Evolutionary conservation across 148 eudicot genomes (phyloP).

Genomic region (Chenopodium suecicum): DNA sequence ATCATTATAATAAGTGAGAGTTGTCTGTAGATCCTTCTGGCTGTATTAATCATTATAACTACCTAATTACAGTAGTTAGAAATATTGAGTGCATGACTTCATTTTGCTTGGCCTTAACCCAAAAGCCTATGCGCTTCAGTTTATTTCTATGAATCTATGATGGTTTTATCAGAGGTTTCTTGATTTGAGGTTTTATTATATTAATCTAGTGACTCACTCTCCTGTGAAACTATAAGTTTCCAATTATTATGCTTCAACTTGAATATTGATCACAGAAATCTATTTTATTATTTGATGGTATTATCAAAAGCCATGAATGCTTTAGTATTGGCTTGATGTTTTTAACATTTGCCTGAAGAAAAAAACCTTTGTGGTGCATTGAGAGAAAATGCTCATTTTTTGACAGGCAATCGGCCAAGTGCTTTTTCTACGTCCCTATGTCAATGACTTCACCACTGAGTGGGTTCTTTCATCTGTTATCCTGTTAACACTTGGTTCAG

Average conservation of each 20-base stretch:
- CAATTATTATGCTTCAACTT: background rate
- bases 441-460: constrained; percentile 78
- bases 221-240: background rate
- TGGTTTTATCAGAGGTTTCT: background rate
- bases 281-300: no score
- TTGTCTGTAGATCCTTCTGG: background rate
- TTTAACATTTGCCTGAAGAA: background rate
- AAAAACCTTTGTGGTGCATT: background rate
- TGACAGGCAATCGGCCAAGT: constrained; percentile 99
- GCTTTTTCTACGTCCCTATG: constrained; percentile 93
- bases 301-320: background rate
- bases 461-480: constrained; percentile 85
- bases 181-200: background rate
- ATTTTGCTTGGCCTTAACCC: background rate
- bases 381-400: background rate
- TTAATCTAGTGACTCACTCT: background rate
- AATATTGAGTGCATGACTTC: background rate
- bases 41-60: background rate
- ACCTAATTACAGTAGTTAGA: background rate
- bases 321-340: background rate
- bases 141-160: background rate
- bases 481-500: constrained; percentile 92
- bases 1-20: background rate
- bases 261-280: background rate
- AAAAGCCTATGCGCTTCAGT: background rate